Evolutionary conservation across 176 grass and related monocot genomes (phyloP), one percentile per base, ranked within the genome.

Genomic region (Carex scoparia): DNA sequence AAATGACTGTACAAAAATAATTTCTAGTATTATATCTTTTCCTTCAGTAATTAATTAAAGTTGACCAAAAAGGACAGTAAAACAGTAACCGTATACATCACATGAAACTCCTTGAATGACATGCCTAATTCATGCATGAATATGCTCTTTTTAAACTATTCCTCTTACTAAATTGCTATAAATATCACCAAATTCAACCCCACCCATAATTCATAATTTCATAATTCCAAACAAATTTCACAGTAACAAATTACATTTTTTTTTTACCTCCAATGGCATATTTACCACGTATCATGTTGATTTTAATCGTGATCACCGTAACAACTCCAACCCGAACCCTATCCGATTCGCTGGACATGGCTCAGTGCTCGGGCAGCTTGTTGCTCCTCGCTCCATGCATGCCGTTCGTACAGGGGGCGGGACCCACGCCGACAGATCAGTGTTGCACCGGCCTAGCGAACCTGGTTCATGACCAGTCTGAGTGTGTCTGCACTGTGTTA

Each of bases 391-490:
- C 88, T 10, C 93, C 95, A 1, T 98, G 89, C 89, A 85, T 91
- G 58, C 69, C 85, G 3, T 98, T 89, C 63, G 65, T 87, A 42
- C 79, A 90, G 14, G 88, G 93, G 31, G 31, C 8, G 14, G 77
- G 31, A 33, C 31, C 81, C 59, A 55, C 10, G 7, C 95, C 95
- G 8, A 64, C 88, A 18, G 88, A 91, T 79, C 87, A 88, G 15
- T 98, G 92, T 90, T 98, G 95, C 79, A 72, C 86, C 62, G 94
- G 85, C 83, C 86, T 98, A 31, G 75, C 74, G 19, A 90, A 87
- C 84, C 57, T 94, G 84, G 82, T 93, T 61, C 95, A 73, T 70
- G 87, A 93, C 81, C 67, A 94, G 49, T 89, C 95, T 8, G 63
- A 30, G 18, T 98, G 95, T 80, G 78, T 98, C 66, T 98, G 95